Conservation (phyloP, 495 filamentous ascomycete genomes). For the Hypoxylon fragiforme region DNA sequence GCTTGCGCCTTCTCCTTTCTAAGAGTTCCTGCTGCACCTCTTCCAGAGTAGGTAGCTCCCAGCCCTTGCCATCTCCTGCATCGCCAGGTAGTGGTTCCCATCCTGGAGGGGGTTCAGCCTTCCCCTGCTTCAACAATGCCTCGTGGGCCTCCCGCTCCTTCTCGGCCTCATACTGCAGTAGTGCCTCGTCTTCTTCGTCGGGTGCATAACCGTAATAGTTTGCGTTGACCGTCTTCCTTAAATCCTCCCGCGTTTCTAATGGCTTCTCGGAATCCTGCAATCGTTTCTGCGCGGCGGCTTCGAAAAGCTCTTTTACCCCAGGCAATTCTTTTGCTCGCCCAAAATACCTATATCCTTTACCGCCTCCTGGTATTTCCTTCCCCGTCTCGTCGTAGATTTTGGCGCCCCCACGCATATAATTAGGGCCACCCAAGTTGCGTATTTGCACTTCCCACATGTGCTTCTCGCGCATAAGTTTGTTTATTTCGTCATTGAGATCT, state of each 20-base stretch:
- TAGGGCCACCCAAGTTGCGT: constrained; percentile 88
- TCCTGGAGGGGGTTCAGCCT: constrained; percentile 52
- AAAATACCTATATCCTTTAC: constrained; percentile 91
- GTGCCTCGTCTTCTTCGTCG: constrained; percentile 86
- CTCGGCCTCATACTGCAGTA: constrained; percentile 78
- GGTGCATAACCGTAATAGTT: constrained; percentile 94
- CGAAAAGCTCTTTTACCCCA: constrained; percentile 96
- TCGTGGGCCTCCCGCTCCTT: constrained; percentile 84
- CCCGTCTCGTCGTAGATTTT: constrained; percentile 91
- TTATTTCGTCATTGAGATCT: constrained; percentile 98
- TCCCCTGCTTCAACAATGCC: constrained; percentile 52
- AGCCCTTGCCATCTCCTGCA: constrained; percentile 76
- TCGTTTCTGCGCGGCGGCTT: constrained; percentile 67
- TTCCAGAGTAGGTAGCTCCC: constrained; percentile 82
- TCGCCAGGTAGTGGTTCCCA: constrained; percentile 92
- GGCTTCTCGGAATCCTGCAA: constrained; percentile 59
- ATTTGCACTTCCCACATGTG: constrained; percentile 98
- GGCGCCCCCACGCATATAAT: constrained; percentile 93
- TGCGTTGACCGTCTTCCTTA: constrained; percentile 86
- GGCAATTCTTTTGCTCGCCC: constrained; percentile 88
- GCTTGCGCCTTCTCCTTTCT: constrained; percentile 76
- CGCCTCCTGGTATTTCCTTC: constrained; percentile 83
- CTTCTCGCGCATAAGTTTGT: constrained; percentile 98
- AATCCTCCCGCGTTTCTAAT: constrained; percentile 63
- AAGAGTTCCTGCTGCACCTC: constrained; percentile 93